Evolutionary conservation across 2,329 filamentous ascomycete species (phyloP).

Genomic region (Helicocarpus griseus): DNA sequence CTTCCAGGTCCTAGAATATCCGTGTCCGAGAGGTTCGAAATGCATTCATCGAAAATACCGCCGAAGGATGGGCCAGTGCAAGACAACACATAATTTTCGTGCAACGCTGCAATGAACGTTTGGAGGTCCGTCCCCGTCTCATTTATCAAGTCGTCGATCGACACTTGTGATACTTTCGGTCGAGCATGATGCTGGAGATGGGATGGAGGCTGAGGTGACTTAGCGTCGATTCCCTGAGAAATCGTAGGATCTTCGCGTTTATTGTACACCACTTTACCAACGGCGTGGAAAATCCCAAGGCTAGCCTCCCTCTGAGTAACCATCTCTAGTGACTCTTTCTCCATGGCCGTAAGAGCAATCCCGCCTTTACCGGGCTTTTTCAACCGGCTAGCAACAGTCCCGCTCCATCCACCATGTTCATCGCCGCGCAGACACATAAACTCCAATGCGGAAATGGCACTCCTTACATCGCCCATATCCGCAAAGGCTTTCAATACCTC

Average conservation of each 20-base stretch:
- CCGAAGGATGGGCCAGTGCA: conserved; percentile 62
- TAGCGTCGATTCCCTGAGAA: conserved; percentile 26
- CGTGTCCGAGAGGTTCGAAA: conserved; percentile 76
- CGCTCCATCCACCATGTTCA: conserved; percentile 62
- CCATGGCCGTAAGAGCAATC: conserved; percentile 56
- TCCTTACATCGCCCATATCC: conserved; percentile 84
- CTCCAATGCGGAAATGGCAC: conserved; percentile 82
- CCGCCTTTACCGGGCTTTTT: conserved; percentile 48
- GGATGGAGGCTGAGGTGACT: conserved; percentile 49
- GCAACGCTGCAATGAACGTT: conserved; percentile 80
- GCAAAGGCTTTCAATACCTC: conserved; percentile 68
- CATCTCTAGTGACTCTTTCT: conserved; percentile 68
- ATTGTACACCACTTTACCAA: conserved; percentile 94
- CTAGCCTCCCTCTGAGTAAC: conserved; percentile 82
- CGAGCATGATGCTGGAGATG: conserved; percentile 50
- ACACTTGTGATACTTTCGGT: conserved; percentile 55
- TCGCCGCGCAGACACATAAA: conserved; percentile 83
- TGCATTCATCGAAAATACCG: conserved; percentile 73
- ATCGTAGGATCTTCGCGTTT: conserved; percentile 57
- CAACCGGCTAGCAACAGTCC: conserved; percentile 58
- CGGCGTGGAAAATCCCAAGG: conserved; percentile 88
- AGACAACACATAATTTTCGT: conserved; percentile 87
- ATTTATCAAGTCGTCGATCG: conserved; percentile 70
- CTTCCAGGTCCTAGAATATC: conserved; percentile 73
- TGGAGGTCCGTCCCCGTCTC: conserved; percentile 87